Conservation (phyloP, 306 rosid genomes). For the Acacia melanoxylon region DNA sequence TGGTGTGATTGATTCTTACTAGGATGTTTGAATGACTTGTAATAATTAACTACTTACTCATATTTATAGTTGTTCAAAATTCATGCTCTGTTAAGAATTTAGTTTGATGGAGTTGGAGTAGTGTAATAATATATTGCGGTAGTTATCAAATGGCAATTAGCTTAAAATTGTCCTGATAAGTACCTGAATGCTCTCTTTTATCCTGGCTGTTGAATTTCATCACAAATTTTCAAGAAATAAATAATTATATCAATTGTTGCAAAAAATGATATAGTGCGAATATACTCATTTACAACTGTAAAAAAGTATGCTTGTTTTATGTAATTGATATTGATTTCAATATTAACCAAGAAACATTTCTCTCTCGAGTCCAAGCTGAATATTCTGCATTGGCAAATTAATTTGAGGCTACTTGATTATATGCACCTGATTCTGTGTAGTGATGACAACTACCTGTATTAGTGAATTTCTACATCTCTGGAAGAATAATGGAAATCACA, state of each 20-base stretch:
- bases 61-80: neutral
- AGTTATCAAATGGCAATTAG: neutral
- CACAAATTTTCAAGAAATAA: neutral
- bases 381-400: neutral
- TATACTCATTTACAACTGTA: neutral
- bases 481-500: slow-evolving; percentile 3
- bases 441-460: neutral
- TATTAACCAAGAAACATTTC: slow-evolving; percentile 6
- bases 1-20: neutral
- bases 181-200: neutral
- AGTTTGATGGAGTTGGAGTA: neutral
- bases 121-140: neutral
- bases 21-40: neutral
- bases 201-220: neutral
- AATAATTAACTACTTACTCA: neutral
- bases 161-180: neutral
- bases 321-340: neutral
- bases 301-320: neutral
- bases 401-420: slow-evolving; percentile 18
- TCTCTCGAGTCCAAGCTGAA: neutral
- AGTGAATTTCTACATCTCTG: slow-evolving; percentile 17
- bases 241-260: neutral
- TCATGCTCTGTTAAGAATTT: neutral
- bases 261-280: neutral
- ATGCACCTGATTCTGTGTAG: neutral